These are phyloP conservation scores for Dichomitus squalens DNA, from an alignment of 1,284 basidiomycete genomes.

Conservation along the genomic window DNA sequence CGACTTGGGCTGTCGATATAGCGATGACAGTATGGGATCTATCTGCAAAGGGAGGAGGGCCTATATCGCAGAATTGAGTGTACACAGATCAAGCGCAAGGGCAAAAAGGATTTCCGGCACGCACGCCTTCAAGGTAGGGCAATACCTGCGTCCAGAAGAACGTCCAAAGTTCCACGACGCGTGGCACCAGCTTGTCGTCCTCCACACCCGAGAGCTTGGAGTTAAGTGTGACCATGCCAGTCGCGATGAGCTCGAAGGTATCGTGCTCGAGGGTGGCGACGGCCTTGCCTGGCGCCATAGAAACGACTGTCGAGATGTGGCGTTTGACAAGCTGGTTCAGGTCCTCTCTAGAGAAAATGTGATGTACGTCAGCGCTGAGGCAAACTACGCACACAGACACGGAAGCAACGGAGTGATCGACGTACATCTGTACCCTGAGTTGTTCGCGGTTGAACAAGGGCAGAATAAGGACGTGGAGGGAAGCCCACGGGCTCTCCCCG, in stretches of 20 bases:
- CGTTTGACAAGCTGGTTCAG: no score
- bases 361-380: neutral
- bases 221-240: conserved; percentile 91
- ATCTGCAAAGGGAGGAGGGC: conserved; percentile 79
- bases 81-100: neutral
- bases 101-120: conserved; percentile 30
- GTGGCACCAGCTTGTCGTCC: conserved; percentile 73
- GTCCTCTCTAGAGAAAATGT: neutral
- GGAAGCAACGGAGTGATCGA: conserved; percentile 2
- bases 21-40: conserved; percentile 64
- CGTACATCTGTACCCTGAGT: conserved; percentile 20
- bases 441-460: no score
- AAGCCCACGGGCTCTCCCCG: conserved; percentile 50
- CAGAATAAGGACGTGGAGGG: no score
- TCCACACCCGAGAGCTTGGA: conserved; percentile 83
- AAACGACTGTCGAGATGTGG: conserved; percentile 52
- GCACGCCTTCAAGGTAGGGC: conserved; percentile 85
- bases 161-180: conserved; percentile 88
- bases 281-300: conserved; percentile 65
- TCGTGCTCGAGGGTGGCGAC: conserved; percentile 75
- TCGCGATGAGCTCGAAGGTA: conserved; percentile 79
- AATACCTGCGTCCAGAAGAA: conserved; percentile 95
- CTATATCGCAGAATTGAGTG: conserved; percentile 36
- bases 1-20: conserved; percentile 64
- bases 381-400: neutral